Base-by-base conservation (phyloP, 2,329 filamentous ascomycete species). In the Orbilia blumenaviensis region DNA sequence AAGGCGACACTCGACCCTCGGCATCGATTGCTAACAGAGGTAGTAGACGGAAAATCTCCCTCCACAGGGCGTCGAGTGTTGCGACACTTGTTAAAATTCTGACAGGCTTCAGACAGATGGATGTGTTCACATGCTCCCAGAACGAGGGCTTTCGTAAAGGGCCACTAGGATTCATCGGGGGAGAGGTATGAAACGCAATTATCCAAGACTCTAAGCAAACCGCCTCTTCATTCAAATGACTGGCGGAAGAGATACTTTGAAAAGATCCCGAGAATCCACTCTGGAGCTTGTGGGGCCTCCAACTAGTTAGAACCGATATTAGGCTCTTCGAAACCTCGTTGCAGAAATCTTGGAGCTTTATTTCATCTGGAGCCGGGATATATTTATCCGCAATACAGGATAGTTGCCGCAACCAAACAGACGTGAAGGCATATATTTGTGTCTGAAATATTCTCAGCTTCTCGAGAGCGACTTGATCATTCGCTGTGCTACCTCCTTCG, bases 21-120 rank as follows among this genome's bases (percentile, higher is more conserved):
- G 85, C 83, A 78, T 89, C 86, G 78, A 91, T 88, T 73, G 90
- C 88, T 23, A 84, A 84, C 0, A 91, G 82, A 0, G 89, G 89
- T 6, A 91, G 83, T 1, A 91, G 83, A 0, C 85, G 85, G 78
- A 91, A 91, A 81, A 90, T 82, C 18, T 83, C 83, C 66, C 85
- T 84, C 89, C 89, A 91, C 2, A 86, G 79, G 8, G 81, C 81
- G 81, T 91, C 89, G 58, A 90, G 85, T 0, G 50, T 38, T 7
- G 62, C 52, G 12, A 77, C 18, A 44, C 72, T 61, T 16, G 48
- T 66, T 10, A 56, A 62, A 2, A 36, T 42, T 18, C 32, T 29
- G 3, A 77, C n/a, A 29, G 60, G 6, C 3, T 9, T 38, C 7
- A 81, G 79, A 14, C 83, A 82, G 6, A 84, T 85, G 78, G 89